Percentiles rank a stretch among this genome's conserved stretches.
phyloP scores from a whole-genome alignment of 1,284 basidiomycete genomes.

The Ustanciosporium gigantosporum region DNA sequence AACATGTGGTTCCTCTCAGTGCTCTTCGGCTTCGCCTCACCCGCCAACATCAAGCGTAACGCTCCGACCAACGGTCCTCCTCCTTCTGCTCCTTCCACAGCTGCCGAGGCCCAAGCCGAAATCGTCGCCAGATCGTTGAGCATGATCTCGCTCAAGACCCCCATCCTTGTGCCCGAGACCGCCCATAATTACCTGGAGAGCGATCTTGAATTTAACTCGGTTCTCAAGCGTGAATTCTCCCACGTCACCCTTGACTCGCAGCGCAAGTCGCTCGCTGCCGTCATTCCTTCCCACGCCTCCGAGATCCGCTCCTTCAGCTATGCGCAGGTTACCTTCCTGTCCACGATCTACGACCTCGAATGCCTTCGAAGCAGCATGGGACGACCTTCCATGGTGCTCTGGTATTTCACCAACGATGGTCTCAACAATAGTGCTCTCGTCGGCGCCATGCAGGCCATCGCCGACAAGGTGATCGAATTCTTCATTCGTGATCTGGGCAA shows the following conservation, averaged over 20 bases:
- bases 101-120: conserved; percentile 74
- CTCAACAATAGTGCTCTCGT: conserved; percentile 73
- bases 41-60: conserved; percentile 13
- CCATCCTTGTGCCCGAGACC: conserved; percentile 79
- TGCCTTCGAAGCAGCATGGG: conserved; percentile 80
- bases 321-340: conserved; percentile 83
- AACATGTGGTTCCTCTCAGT: conserved; percentile 93
- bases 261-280: conserved; percentile 52
- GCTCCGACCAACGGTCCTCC: conserved; percentile 9
- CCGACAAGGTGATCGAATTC: conserved; percentile 72
- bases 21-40: conserved; percentile 71
- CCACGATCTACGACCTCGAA: conserved; percentile 87
- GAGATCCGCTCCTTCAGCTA: conserved; percentile 78
- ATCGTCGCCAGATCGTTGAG: conserved; percentile 67
- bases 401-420: conserved; percentile 87
- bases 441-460: conserved; percentile 80
- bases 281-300: conserved; percentile 72
- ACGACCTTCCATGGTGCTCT: conserved; percentile 77
- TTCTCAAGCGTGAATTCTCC: conserved; percentile 68
- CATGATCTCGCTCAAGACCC: conserved; percentile 84
- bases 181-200: conserved; percentile 82
- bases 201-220: conserved; percentile 90
- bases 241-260: conserved; percentile 46
- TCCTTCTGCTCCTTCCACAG: conserved; percentile 51
- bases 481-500: conserved; percentile 57